Percentiles rank a stretch among this genome's conserved stretches.
Evolutionary conservation across 352 stramenopile species (phyloP).

Genomic region (Phytopythium delawarense): DNA sequence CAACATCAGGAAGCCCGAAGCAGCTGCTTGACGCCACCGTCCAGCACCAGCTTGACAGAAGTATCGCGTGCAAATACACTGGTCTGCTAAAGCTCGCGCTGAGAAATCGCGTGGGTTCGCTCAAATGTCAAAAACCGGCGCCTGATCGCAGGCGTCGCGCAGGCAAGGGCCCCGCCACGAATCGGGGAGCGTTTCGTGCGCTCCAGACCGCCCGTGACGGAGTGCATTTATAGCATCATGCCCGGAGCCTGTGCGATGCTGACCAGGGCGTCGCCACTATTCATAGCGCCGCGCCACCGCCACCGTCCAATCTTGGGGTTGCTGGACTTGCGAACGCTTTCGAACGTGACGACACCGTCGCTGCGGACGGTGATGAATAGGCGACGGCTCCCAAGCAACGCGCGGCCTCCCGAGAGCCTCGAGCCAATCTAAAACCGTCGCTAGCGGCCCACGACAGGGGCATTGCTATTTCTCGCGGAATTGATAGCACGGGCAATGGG

Average conservation of each 20-base stretch:
- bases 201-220: not conserved
- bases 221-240: not conserved
- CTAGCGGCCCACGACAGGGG: not conserved
- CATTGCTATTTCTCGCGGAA: not conserved
- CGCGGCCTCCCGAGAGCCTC: too few relatives aligned
- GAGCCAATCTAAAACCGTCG: conserved; percentile 1
- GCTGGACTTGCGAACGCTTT: not conserved
- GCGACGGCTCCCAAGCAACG: not conserved
- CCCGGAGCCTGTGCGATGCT: not conserved
- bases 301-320: not conserved
- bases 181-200: not conserved
- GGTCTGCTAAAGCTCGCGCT: not conserved
- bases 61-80: not conserved
- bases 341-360: not conserved
- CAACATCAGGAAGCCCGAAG: too few relatives aligned
- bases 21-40: too few relatives aligned
- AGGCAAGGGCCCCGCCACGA: not conserved
- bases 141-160: not conserved
- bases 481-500: not conserved
- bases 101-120: not conserved
- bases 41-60: not conserved
- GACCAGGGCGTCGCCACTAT: not conserved
- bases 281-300: not conserved
- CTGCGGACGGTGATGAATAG: not conserved
- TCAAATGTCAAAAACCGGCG: not conserved